A percentile compares a stretch with the other conserved stretches of the same genome.
Evolutionary conservation across 2,329 filamentous ascomycete species (phyloP).

Genomic region (Trichophaea hybrida): DNA sequence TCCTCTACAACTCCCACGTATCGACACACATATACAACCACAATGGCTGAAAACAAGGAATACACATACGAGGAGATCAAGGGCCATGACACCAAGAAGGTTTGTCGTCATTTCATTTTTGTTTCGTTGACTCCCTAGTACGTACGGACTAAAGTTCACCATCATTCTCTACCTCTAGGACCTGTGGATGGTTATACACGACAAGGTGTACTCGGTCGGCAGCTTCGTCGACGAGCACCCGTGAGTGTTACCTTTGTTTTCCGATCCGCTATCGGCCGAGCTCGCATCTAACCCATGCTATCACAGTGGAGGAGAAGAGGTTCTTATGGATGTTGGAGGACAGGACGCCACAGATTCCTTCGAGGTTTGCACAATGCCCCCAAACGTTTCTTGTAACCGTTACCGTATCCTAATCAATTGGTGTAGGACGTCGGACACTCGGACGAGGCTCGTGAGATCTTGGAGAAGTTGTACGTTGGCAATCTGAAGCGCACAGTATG

Average conservation of each 20-base stretch:
- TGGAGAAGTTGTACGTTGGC: constrained; percentile 62
- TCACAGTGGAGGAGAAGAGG: constrained; percentile 87
- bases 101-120: constrained; percentile 6
- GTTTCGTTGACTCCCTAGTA: not conserved
- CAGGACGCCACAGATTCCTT: constrained; percentile 97
- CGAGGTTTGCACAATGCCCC: constrained; percentile 37
- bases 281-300: not conserved
- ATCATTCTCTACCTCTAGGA: constrained; percentile 40
- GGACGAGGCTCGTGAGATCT: constrained; percentile 91
- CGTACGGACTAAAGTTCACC: not conserved
- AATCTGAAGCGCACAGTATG: constrained; percentile 66
- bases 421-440: constrained; percentile 80
- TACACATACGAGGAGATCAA: constrained; percentile 70
- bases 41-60: constrained; percentile 32
- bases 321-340: constrained; percentile 86
- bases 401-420: not conserved
- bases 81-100: constrained; percentile 73
- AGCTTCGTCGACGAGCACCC: constrained; percentile 97
- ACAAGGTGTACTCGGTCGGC: constrained; percentile 84
- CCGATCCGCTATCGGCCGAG: not conserved
- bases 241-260: constrained; percentile 37
- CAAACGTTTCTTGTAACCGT: not conserved
- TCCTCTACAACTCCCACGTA: not conserved
- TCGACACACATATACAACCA: not conserved
- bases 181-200: constrained; percentile 78